These are phyloP conservation scores for Cyberlindnera sargentensis DNA, from an alignment of 805 yeast species.

Conservation along the genomic window DNA sequence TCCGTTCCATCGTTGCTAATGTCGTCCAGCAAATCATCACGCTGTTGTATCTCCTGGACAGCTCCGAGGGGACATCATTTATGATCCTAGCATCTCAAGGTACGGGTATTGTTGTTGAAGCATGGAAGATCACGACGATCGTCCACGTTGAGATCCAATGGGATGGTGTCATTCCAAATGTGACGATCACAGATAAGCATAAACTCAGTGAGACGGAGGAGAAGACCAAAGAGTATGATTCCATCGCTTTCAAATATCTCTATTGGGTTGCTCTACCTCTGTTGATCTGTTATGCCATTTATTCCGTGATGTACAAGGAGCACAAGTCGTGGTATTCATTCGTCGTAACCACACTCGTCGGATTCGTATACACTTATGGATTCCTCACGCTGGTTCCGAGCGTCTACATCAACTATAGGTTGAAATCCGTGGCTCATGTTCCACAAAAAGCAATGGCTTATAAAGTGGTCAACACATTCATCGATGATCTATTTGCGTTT, in stretches of 20 bases:
- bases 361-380: slow-evolving; percentile 36
- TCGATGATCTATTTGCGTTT: slow-evolving; percentile 34
- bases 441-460: slow-evolving; percentile 35
- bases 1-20: slow-evolving; percentile 32
- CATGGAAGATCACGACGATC: slow-evolving; percentile 36
- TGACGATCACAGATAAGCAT: slow-evolving; percentile 27
- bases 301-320: slow-evolving; percentile 30
- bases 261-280: slow-evolving; percentile 31
- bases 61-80: slow-evolving; percentile 31
- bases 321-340: slow-evolving; percentile 38
- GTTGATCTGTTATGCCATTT: slow-evolving; percentile 29
- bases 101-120: slow-evolving; percentile 32
- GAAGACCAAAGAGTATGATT: slow-evolving; percentile 34
- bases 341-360: slow-evolving; percentile 31
- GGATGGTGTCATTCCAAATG: slow-evolving; percentile 18
- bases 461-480: slow-evolving; percentile 34
- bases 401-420: slow-evolving; percentile 34
- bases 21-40: slow-evolving; percentile 34
- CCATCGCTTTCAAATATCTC: slow-evolving; percentile 32
- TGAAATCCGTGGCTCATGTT: slow-evolving; percentile 37
- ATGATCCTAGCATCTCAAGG: slow-evolving; percentile 32
- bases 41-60: slow-evolving; percentile 31
- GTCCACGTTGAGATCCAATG: slow-evolving; percentile 24
- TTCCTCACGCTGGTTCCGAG: slow-evolving; percentile 33
- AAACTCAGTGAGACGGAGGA: slow-evolving; percentile 30